Conservation (phyloP, 2,329 filamentous ascomycete species). For the Leptodontidium sp. region DNA sequence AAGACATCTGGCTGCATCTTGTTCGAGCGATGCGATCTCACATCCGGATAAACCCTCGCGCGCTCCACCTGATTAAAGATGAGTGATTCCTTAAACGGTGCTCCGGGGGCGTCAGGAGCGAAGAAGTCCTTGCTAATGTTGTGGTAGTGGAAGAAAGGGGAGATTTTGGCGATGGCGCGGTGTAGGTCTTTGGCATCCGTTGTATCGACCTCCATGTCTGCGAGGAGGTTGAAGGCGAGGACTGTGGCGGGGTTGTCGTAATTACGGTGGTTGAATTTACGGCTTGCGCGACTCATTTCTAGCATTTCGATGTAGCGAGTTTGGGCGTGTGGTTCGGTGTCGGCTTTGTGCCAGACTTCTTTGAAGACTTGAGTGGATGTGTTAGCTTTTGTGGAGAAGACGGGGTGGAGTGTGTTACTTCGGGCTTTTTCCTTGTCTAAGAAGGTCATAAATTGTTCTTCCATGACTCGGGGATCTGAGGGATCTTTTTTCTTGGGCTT, state of each 20-base stretch:
- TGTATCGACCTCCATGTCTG: constrained; percentile 44
- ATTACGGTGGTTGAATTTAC: no score
- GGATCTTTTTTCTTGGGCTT: no score
- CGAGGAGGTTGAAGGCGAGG: constrained; percentile 45
- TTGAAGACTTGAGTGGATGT: no score
- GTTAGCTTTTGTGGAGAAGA: no score
- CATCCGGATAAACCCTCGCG: constrained; percentile 45
- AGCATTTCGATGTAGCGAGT: no score
- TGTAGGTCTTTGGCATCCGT: constrained; percentile 46
- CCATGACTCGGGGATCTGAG: no score
- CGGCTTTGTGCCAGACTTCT: no score
- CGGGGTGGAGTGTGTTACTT: no score
- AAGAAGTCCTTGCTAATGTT: constrained; percentile 45
- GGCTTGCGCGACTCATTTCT: no score
- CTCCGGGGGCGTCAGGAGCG: constrained; percentile 45
- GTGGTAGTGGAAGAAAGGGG: constrained; percentile 49
- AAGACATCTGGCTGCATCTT: constrained; percentile 49
- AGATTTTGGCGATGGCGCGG: constrained; percentile 48
- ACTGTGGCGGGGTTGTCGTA: constrained; percentile 25
- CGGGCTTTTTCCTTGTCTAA: no score
- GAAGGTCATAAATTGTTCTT: no score
- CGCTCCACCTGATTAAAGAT: constrained; percentile 53
- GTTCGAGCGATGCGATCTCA: constrained; percentile 45
- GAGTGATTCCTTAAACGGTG: constrained; percentile 47
- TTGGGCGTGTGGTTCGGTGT: no score